Evolutionary conservation across 768 basidiomycete species (phyloP), one percentile per base, ranked within the genome.

Genomic region (Lentinula edodes): DNA sequence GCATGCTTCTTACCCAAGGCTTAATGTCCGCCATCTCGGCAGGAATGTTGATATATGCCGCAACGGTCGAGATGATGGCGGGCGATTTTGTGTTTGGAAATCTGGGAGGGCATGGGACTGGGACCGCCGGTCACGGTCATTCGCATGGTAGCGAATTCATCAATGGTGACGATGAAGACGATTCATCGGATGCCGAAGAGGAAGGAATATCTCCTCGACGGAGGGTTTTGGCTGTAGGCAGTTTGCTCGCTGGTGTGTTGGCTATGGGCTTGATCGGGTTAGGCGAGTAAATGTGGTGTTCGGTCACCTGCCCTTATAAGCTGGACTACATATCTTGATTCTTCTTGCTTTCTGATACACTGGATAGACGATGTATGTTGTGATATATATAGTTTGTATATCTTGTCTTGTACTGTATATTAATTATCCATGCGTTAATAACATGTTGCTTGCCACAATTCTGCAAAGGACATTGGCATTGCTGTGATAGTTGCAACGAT

Each of bases 31-130:
- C 89, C n/a, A 77, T 91, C 36, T 90, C 88, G 0, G 89, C 90
- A 0, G 90, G 91, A 3, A 86, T 93, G 87, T 80, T 93, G 53
- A 91, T 88, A 50, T 93, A 92, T 66, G 91, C 88, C 0, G 83
- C 88, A 10, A 89, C 86, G 9, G 90, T 93, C 6, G 91, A 93
- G 78, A 93, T 93, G 88, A 82, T 93, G 56, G 91, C 89, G 0
- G 91, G 84, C 2, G 91, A 93, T 71, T 92, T 93, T 65, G 88
- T 93, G 46, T 88, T 89, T 73, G 88, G 90, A 42, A 84, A 84
- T 62, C 78, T 79, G 46, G 68, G 75, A 66, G 71, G 74, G 15
- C 76, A 72, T 78, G 77, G 79, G 72, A 74, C 32, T 72, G 75
- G 62, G 65, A 71, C 16, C 72, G 38, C 38, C 62, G 46, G 64